Conservation (phyloP, 2,329 filamentous ascomycete species). For the Cercospora janseana region DNA sequence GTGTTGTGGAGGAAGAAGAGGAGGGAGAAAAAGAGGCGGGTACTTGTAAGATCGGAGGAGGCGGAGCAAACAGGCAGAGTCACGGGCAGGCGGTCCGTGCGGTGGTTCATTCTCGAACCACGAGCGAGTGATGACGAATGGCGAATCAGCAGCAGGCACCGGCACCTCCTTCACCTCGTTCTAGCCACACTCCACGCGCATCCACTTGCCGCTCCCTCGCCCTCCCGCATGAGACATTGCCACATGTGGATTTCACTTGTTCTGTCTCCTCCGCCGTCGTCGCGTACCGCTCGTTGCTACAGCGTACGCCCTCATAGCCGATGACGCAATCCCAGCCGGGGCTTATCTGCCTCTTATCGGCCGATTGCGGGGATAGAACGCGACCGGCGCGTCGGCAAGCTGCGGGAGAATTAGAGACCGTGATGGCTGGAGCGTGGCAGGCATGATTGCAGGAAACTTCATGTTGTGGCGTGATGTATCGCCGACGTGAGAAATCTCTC, state of each 20-base stretch:
- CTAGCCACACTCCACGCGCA: slow-evolving; percentile 1
- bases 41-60: slow-evolving; percentile 2
- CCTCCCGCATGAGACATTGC: neutral
- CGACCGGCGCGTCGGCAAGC: slow-evolving; percentile 3
- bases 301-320: slow-evolving; percentile 5
- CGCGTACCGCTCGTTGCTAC: slow-evolving; percentile 6
- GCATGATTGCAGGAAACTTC: neutral
- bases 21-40: slow-evolving; percentile 4
- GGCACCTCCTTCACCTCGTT: neutral
- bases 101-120: neutral
- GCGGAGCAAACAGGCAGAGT: slow-evolving; percentile 10
- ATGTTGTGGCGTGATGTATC: slow-evolving; percentile 6
- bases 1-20: slow-evolving; percentile 13
- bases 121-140: slow-evolving; percentile 8
- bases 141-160: slow-evolving; percentile 5
- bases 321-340: neutral
- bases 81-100: neutral
- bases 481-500: no score
- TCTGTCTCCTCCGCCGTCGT: neutral
- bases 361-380: slow-evolving; percentile 16
- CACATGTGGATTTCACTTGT: slow-evolving; percentile 2
- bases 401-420: slow-evolving; percentile 1
- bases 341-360: slow-evolving; percentile 12
- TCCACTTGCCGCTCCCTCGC: neutral
- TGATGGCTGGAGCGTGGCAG: slow-evolving; percentile 3